Evolutionary conservation across 2,329 filamentous ascomycete genomes (phyloP).

Genomic region (Xylaria sp.): DNA sequence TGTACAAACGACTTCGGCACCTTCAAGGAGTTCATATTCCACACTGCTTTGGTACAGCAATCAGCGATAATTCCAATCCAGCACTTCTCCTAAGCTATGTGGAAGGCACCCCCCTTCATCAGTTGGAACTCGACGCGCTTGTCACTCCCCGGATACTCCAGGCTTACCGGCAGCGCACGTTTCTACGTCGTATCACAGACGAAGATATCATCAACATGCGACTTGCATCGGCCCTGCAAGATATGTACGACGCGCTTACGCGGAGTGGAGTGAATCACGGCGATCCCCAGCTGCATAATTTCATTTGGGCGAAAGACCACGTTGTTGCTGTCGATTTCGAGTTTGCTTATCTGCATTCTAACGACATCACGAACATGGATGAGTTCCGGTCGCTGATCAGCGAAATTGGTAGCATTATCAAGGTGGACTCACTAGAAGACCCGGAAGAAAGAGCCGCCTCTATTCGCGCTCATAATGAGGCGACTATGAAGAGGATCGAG

Average conservation of each 20-base stretch:
- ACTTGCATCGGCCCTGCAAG: not conserved
- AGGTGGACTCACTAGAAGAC: no score
- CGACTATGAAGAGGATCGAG: no score
- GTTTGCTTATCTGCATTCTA: no score
- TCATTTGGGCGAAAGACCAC: not conserved
- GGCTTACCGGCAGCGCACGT: not conserved
- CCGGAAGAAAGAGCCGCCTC: no score
- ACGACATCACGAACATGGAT: not conserved
- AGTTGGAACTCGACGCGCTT: not conserved
- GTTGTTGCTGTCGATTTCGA: not conserved
- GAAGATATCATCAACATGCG: no score
- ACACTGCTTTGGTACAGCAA: not conserved
- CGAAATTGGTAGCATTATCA: no score
- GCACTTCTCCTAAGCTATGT: not conserved
- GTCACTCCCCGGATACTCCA: not conserved
- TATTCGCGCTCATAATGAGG: no score
- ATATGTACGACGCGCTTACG: not conserved
- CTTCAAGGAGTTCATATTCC: not conserved
- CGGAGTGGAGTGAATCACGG: not conserved
- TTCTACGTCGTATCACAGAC: no score
- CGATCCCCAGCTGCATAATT: not conserved
- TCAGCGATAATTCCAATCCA: not conserved
- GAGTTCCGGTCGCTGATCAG: no score
- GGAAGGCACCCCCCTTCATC: not conserved
- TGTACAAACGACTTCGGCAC: not conserved